phyloP scores from a whole-genome alignment of 768 basidiomycete genomes.

The Boletus rex-veris region DNA sequence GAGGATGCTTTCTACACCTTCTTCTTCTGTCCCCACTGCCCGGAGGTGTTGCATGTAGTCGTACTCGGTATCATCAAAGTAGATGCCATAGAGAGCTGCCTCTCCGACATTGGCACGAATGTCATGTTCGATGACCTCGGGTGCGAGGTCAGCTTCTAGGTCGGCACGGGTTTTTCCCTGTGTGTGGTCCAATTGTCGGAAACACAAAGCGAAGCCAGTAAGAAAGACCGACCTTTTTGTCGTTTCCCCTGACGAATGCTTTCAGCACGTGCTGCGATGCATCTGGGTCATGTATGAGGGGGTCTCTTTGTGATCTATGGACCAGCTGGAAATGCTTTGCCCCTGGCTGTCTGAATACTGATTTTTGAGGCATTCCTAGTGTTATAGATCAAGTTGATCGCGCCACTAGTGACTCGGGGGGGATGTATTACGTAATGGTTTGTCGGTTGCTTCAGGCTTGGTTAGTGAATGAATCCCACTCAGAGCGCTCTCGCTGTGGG shows the following conservation, averaged over 20 bases:
- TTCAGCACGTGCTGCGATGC: conserved; percentile 89
- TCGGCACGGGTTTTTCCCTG: conserved; percentile 83
- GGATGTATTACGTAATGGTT: conserved; percentile 29
- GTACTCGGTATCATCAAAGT: conserved; percentile 94
- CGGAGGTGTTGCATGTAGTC: conserved; percentile 98
- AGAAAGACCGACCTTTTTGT: conserved; percentile 50
- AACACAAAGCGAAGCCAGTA: neutral
- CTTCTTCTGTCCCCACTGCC: conserved; percentile 68
- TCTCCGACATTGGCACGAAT: conserved; percentile 68
- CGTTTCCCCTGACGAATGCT: conserved; percentile 68
- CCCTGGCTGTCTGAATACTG: conserved; percentile 86
- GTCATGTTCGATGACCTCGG: conserved; percentile 47
- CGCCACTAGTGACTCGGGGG: neutral
- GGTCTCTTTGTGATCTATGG: conserved; percentile 93
- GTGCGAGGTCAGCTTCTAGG: conserved; percentile 57
- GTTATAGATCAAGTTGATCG: neutral
- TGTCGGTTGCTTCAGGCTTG: conserved; percentile 26
- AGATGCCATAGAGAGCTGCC: conserved; percentile 84
- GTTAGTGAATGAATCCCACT: conserved; percentile 23
- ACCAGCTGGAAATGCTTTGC: conserved; percentile 96
- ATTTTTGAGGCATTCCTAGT: conserved; percentile 66
- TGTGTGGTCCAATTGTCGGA: neutral
- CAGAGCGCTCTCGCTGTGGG: conserved; percentile 19
- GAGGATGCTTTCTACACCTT: conserved; percentile 76
- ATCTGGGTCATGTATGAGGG: conserved; percentile 90